Conservation (phyloP, 1,139 yeast species). For the Arxiozyma telluris region DNA sequence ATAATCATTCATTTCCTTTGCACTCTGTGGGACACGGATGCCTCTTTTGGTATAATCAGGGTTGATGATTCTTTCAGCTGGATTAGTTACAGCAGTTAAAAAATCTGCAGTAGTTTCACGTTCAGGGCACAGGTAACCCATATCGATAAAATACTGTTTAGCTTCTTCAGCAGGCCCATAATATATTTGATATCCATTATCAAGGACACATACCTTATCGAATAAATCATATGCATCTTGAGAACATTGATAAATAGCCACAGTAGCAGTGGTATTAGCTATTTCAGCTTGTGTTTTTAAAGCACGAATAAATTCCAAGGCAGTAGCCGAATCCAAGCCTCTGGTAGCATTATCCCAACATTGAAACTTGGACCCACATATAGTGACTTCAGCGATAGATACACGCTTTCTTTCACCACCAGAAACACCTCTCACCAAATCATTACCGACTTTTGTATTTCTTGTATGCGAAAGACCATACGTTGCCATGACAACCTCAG, state of each 20-base stretch:
- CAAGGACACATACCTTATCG: constrained; percentile 40
- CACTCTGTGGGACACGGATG: constrained; percentile 55
- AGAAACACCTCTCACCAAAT: constrained; percentile 12
- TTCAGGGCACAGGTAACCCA: constrained; percentile 66
- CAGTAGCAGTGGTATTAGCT: constrained; percentile 51
- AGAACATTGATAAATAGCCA: constrained; percentile 73
- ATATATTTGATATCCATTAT: constrained; percentile 70
- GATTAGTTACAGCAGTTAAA: constrained; percentile 69
- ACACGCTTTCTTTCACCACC: constrained; percentile 14
- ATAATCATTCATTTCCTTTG: constrained; percentile 57
- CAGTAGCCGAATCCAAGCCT: constrained; percentile 69
- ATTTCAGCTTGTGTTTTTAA: constrained; percentile 55
- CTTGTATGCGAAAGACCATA: constrained; percentile 62
- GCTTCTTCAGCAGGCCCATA: constrained; percentile 58
- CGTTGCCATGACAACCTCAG: constrained; percentile 64
- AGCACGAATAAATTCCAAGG: constrained; percentile 64
- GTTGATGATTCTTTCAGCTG: constrained; percentile 49
- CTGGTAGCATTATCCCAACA: constrained; percentile 74
- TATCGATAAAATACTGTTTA: constrained; percentile 47
- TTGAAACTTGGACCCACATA: constrained; percentile 51
- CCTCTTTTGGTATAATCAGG: constrained; percentile 36
- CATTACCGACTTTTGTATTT: constrained; percentile 35
- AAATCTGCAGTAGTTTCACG: constrained; percentile 82
- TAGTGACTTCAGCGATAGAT: constrained; percentile 45
- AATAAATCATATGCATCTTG: constrained; percentile 11